Evolutionary conservation across 495 filamentous ascomycete species (phyloP), one percentile per base, ranked within the genome.

Genomic region (Usnea hakonensis): DNA sequence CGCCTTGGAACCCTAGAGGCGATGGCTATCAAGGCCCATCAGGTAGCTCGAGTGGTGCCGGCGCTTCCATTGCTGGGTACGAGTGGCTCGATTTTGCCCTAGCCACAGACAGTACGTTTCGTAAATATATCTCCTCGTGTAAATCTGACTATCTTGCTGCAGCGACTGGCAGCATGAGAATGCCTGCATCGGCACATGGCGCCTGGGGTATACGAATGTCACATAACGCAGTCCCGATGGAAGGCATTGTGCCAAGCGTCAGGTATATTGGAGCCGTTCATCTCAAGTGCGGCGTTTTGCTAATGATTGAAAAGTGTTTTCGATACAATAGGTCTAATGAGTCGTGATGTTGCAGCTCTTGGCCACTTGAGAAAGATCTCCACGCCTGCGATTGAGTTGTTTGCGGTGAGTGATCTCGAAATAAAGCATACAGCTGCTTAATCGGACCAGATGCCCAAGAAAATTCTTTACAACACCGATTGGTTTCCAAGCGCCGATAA

Each of bases 81-180:
- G 70, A 71, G 2, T 84, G 80, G 80, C 66, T 84, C n/a, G 81
- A 85, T 64, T 69, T 78, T 30, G 69, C 74, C 16, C 65, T 82
- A 26, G 81, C 79, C 3, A 68, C 70, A n/a, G 77, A 77, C 37
- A 72, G 67, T 69, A 48, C 30, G 66, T 35, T 43, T 23, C 33
- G 52, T 32, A 4, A 41, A 33, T n/a, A n/a, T n/a, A 19, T 35
- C 21, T 21, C 35, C 26, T 17, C 10, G 0, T 19, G 1, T 32
- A 26, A 14, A 53, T 53, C 23, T 28, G 26, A 23, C 3, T 19
- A 21, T 63, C 19, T 23, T 55, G 33, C 14, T 21, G 6, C 23
- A 63, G 61, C 61, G 21, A 38, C 30, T 28, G 59, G 60, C 23
- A 63, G 60, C 32, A 46, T 38, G 11, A 28, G 60, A 13, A 58